Percentiles rank a stretch among this genome's conserved stretches.
phyloP scores from a whole-genome alignment of 1,139 yeast species.

The Blastobotrys apis region DNA sequence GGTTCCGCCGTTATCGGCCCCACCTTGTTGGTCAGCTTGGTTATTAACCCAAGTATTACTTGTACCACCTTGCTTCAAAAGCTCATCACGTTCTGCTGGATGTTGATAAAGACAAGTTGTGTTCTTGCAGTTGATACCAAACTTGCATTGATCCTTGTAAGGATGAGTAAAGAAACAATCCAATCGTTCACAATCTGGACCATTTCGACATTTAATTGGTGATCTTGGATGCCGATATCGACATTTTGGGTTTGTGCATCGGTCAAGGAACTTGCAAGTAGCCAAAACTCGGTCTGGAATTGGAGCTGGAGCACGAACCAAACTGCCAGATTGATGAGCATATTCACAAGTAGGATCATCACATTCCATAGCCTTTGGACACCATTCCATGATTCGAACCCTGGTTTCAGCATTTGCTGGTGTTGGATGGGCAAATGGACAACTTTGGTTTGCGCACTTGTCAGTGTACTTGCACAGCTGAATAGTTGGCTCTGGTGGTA shows the following conservation, averaged over 20 bases:
- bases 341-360: slow-evolving; percentile 55
- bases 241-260: slow-evolving; percentile 74
- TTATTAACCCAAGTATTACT: slow-evolving; percentile 39
- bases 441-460: slow-evolving; percentile 66
- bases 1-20: slow-evolving; percentile 29
- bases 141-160: slow-evolving; percentile 70
- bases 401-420: slow-evolving; percentile 74
- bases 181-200: slow-evolving; percentile 66
- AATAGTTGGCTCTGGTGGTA: slow-evolving; percentile 11
- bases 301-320: slow-evolving; percentile 28
- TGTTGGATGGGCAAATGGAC: slow-evolving; percentile 90
- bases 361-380: slow-evolving; percentile 66
- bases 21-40: slow-evolving; percentile 13
- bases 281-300: slow-evolving; percentile 44
- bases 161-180: slow-evolving; percentile 86
- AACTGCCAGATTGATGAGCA: slow-evolving; percentile 75
- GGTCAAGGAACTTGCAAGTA: slow-evolving; percentile 72
- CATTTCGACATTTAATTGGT: slow-evolving; percentile 72
- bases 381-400: slow-evolving; percentile 69
- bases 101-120: slow-evolving; percentile 67
- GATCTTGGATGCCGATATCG: slow-evolving; percentile 81
- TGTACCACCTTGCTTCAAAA: slow-evolving; percentile 15
- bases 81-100: slow-evolving; percentile 60
- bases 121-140: slow-evolving; percentile 69
- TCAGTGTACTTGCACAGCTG: slow-evolving; percentile 66